Base-by-base conservation (phyloP, 768 basidiomycete genomes). In the Tylopilus rubrobrunneus region DNA sequence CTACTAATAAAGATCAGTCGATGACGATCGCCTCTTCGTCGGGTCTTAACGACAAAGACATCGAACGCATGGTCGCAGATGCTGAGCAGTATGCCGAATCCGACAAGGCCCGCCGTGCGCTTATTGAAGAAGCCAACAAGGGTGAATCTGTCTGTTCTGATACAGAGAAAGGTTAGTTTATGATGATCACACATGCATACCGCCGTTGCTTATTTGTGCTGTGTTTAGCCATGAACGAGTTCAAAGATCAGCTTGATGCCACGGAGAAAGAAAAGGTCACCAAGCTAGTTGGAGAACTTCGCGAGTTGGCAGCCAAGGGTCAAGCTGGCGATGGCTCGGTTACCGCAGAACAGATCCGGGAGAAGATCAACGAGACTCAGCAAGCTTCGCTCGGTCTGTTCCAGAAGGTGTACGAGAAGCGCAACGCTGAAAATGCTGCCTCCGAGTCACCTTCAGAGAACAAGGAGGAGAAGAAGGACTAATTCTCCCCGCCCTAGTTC, bases 341-440 rank as follows among this genome's bases (percentile, higher is more conserved):
- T 62, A 90, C 86, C 52, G 83, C 93, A 34, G 95, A 98, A 39
- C 69, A 78, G 52, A 94, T 99, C 76, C 87, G 91, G 67, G 87
- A 89, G 70, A 94, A 93, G 83, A 87, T 96, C 66, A 85, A 80
- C 70, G 92, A 93, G 76, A 92, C 93, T 5, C 96, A 98, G 67
- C 86, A 89, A 64, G 96, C 95, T 15, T 95, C 92, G 17, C 84
- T 98, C 36, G 90, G 91, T 55, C 86, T 98, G 55, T 98, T 98
- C 95, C 89, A 96, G 74, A 96, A 94, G 86, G 85, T 92, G 14
- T 94, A 95, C 69, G 92, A 94, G 81, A 96, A 96, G 83, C 84
- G 87, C 53, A 83, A 82, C 61, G 86, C 88, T 28, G 89, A 92
- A 73, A 80, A 79, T 58, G 74, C 69, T 37, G 67, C 80, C 19